Conservation (phyloP, 768 basidiomycete species). For the Suillus tomentosus region DNA sequence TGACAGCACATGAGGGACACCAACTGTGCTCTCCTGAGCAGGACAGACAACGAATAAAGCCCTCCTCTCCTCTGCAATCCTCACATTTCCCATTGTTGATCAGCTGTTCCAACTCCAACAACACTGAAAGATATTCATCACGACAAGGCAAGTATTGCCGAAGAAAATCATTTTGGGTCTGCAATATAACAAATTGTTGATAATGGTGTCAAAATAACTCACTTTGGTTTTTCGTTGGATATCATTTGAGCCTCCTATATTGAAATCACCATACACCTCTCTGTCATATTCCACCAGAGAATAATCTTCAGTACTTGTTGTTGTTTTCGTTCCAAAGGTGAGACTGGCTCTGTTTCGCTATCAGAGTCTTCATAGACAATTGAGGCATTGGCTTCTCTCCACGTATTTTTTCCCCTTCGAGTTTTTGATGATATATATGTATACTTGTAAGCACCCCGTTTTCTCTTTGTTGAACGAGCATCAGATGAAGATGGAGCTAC, state of each 20-base stretch:
- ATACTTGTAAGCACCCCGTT: background rate
- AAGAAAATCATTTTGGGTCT: slow-evolving; percentile 10
- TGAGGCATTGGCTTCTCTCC: background rate
- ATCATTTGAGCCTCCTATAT: background rate
- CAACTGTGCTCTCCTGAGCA: slow-evolving; percentile 9
- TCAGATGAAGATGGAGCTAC: background rate
- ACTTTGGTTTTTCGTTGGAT: background rate
- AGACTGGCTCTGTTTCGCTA: background rate
- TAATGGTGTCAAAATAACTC: background rate
- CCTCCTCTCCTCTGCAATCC: background rate
- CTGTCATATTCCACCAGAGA: background rate
- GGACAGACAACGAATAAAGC: slow-evolving; percentile 5
- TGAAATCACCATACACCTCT: background rate
- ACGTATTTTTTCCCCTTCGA: background rate
- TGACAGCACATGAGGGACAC: slow-evolving; percentile 5
- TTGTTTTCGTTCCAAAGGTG: background rate
- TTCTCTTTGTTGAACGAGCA: background rate
- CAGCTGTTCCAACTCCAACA: slow-evolving; percentile 3
- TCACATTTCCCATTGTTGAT: background rate
- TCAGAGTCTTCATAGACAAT: background rate
- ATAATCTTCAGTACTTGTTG: background rate
- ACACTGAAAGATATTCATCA: background rate
- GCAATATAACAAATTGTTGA: background rate
- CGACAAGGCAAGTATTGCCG: background rate
- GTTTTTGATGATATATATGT: no score